Percentiles rank a stretch among this genome's conserved stretches.
phyloP scores from a whole-genome alignment of 345 rosid genomes.

The Corchorus capsularis region DNA sequence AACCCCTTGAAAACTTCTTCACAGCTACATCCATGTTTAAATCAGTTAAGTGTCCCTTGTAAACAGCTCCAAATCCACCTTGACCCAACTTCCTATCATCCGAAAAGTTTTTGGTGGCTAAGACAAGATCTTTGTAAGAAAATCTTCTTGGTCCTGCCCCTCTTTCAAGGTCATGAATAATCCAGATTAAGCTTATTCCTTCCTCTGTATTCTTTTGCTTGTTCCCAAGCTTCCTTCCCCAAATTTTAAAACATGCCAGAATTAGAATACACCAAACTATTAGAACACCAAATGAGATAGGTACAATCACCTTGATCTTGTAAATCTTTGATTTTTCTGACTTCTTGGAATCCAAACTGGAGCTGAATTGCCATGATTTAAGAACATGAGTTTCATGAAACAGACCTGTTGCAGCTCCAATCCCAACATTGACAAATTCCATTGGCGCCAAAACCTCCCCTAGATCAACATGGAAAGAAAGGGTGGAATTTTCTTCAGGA shows the following conservation, averaged over 20 bases:
- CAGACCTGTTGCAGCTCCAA: conserved; percentile 37
- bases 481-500: conserved; percentile 30
- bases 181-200: conserved; percentile 30
- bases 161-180: conserved; percentile 53
- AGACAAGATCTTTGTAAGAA: conserved; percentile 41
- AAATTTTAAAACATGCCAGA: conserved; percentile 2
- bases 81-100: background rate
- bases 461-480: conserved; percentile 44
- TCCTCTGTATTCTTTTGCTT: conserved; percentile 23
- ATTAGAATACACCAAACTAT: conserved; percentile 7
- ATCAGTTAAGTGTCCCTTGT: background rate
- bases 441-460: conserved; percentile 35
- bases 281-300: conserved; percentile 19
- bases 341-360: conserved; percentile 32
- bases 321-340: conserved; percentile 12
- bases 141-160: conserved; percentile 58
- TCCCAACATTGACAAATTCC: conserved; percentile 44
- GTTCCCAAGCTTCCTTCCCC: conserved; percentile 20
- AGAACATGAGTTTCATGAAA: conserved; percentile 26
- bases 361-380: conserved; percentile 45
- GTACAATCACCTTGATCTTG: conserved; percentile 19
- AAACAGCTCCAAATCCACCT: no score
- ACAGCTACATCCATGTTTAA: background rate
- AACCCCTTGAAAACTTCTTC: background rate
- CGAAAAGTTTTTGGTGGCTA: conserved; percentile 36